phyloP scores from a whole-genome alignment of 192 early-diverging fungal species.

The Podila minutissima region DNA sequence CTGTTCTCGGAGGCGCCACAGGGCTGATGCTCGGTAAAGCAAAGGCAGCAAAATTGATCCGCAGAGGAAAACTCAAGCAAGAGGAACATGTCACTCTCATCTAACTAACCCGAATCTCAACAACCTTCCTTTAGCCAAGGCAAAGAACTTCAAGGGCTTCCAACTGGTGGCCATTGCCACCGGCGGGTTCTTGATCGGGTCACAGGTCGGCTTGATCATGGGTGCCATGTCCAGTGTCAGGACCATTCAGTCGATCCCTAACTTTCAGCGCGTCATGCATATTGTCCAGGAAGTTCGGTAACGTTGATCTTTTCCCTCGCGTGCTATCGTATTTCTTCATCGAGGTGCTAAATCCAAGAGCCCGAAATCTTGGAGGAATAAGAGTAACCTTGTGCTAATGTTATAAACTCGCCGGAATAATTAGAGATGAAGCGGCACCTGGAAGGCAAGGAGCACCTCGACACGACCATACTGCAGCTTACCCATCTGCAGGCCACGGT shows the following conservation, averaged over 20 bases:
- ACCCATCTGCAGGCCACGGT: constrained; percentile 25
- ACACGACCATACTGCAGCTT: constrained; percentile 19
- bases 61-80: background rate
- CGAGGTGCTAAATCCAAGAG: background rate
- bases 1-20: constrained; percentile 23
- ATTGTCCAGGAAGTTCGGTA: constrained; percentile 49
- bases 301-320: background rate
- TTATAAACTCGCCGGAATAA: no score
- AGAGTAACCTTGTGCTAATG: background rate
- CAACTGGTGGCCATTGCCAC: constrained; percentile 15
- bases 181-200: constrained; percentile 34
- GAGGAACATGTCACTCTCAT: background rate
- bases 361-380: background rate
- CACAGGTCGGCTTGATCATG: constrained; percentile 29
- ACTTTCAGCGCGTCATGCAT: constrained; percentile 33
- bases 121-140: constrained; percentile 2
- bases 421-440: constrained; percentile 5
- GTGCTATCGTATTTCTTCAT: background rate
- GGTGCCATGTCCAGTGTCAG: constrained; percentile 37
- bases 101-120: background rate
- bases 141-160: constrained; percentile 35
- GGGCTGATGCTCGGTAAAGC: constrained; percentile 39
- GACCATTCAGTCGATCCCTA: constrained; percentile 47
- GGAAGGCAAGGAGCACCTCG: constrained; percentile 5
- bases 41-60: background rate